Base-by-base conservation (phyloP, 139 green algal species). In the Coccomyxa sp. region DNA sequence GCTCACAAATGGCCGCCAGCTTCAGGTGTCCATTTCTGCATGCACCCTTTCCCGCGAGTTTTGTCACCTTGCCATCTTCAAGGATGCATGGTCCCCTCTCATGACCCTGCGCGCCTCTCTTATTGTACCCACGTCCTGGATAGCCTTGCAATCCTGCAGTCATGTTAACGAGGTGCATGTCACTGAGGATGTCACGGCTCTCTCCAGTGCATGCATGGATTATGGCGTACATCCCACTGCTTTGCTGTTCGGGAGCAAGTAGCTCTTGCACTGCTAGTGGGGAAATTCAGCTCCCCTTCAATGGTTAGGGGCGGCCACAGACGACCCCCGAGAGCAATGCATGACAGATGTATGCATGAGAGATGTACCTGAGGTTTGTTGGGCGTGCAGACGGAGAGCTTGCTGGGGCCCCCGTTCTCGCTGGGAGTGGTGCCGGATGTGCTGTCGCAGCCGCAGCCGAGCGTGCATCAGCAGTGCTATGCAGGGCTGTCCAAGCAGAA, bases 331-430 rank as follows among this genome's bases (percentile, higher is more conserved):
- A 51, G 38, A 7, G 38, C 38, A 51, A 51, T 51, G 38, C 38
- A 51, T 51, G 38, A 51, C 38, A 51, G 38, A 51, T 51, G 38
- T 51, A 51, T 51, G 38, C 38, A 51, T 51, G 38, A 51, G 3
- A 51, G 38, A 3, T 51, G 38, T 7, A 51, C 38, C 38, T 51
- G 38, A 51, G 7, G 3, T 51, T 11, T 77, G 71, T 51, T 18
- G 14, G 15, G 10, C 27, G n/a, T 77, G 71, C 76, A 80, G 76
- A 25, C 31, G 13, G 28, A 58, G 16, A 80, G 30, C 45, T 67
- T 94, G 38, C 88, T 98, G 81, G 95, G 95, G 0, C 88, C 95
- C 23, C 93, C 90, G 77, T 96, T 98, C 84, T 88, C 86, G 59
- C 85, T 96, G 45, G 85, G 57, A 17, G 77, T 75, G 32, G 63